These are phyloP conservation scores for Hamigera avellanea DNA, from an alignment of 495 filamentous ascomycete genomes.

Conservation along the genomic window DNA sequence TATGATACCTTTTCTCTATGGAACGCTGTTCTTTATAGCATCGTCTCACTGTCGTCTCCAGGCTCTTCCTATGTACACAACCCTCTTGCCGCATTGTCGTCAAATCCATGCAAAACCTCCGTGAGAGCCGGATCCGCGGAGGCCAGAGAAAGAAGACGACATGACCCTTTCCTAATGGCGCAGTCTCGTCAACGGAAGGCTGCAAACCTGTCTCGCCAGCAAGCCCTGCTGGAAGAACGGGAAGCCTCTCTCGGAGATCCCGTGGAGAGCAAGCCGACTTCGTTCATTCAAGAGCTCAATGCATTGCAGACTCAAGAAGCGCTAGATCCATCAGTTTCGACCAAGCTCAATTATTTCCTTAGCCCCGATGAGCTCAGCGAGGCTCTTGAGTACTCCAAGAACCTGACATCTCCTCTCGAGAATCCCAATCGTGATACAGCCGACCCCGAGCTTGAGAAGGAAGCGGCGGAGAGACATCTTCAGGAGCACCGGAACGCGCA, in stretches of 20 bases:
- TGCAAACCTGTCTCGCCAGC: slow-evolving; percentile 63
- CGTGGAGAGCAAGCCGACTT: slow-evolving; percentile 61
- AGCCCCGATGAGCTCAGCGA: slow-evolving; percentile 47
- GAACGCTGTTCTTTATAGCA: background rate
- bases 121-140: slow-evolving; percentile 29
- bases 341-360: slow-evolving; percentile 63
- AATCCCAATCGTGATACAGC: slow-evolving; percentile 17
- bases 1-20: slow-evolving; percentile 20
- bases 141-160: slow-evolving; percentile 20
- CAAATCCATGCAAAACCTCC: slow-evolving; percentile 20
- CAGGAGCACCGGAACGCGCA: slow-evolving; percentile 22
- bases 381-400: slow-evolving; percentile 51
- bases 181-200: slow-evolving; percentile 69
- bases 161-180: slow-evolving; percentile 37
- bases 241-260: slow-evolving; percentile 57
- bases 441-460: slow-evolving; percentile 35
- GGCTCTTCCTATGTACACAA: slow-evolving; percentile 22
- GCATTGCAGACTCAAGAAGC: slow-evolving; percentile 25
- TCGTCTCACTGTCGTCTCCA: slow-evolving; percentile 5
- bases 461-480: slow-evolving; percentile 15
- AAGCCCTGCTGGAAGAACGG: slow-evolving; percentile 50
- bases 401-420: slow-evolving; percentile 45
- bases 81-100: slow-evolving; percentile 16
- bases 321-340: slow-evolving; percentile 13
- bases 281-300: slow-evolving; percentile 77